phyloP scores from a whole-genome alignment of 2,329 filamentous ascomycete genomes.

The Trichoderma sp. region DNA sequence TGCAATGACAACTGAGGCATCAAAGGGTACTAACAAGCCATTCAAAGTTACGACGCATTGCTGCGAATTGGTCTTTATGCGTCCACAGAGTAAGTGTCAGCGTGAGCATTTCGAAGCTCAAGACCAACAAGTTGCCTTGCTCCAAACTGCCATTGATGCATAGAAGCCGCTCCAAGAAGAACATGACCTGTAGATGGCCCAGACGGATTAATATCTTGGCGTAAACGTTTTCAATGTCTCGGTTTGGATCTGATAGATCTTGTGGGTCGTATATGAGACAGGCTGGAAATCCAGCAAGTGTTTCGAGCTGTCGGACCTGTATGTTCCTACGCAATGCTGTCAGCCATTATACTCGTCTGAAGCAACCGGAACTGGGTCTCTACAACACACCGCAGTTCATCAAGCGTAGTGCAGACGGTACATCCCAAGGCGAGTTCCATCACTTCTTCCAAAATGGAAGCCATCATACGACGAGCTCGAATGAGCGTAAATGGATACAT shows the following conservation, averaged over 20 bases:
- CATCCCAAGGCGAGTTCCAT: constrained; percentile 56
- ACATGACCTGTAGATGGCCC: constrained; percentile 57
- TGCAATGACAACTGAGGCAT: rapidly evolving
- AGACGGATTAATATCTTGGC: constrained; percentile 50
- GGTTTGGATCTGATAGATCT: constrained; percentile 40
- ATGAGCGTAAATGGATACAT: constrained; percentile 48
- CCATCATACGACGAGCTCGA: constrained; percentile 51
- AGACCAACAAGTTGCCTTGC: constrained; percentile 44
- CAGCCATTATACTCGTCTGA: not conserved
- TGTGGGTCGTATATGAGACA: constrained; percentile 43
- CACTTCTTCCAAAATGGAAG: constrained; percentile 58
- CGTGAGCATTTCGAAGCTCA: constrained; percentile 52
- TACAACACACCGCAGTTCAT: constrained; percentile 6
- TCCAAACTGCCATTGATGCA: constrained; percentile 45
- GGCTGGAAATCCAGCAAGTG: constrained; percentile 31
- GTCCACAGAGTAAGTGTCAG: constrained; percentile 52
- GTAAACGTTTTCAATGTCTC: constrained; percentile 41
- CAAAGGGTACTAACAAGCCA: constrained; percentile 45
- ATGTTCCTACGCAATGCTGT: constrained; percentile 6
- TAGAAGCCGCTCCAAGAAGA: constrained; percentile 60
- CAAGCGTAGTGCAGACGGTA: constrained; percentile 4
- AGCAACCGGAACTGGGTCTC: too few species aligned
- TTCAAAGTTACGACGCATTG: constrained; percentile 49
- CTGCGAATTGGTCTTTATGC: constrained; percentile 48
- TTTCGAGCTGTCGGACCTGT: not conserved